A percentile compares a stretch with the other conserved stretches of the same genome.
phyloP scores from a whole-genome alignment of 345 rosid species.

The Gossypium stocksii region DNA sequence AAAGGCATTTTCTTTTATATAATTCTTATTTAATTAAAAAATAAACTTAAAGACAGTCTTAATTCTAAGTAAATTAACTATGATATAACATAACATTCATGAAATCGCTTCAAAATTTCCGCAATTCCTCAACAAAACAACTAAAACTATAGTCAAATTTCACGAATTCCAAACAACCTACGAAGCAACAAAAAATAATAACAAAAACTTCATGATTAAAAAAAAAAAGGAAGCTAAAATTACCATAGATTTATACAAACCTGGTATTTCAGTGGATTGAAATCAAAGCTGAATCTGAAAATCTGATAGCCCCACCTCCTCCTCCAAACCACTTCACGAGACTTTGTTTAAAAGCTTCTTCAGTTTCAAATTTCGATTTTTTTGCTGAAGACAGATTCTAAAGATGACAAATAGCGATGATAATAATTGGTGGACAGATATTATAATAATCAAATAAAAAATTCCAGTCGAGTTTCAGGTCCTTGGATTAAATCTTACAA shows the following conservation, averaged over 20 bases:
- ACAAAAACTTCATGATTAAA: not conserved
- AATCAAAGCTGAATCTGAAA: constrained; percentile 17
- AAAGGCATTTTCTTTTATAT: not conserved
- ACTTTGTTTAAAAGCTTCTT: not conserved
- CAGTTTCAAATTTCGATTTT: not conserved
- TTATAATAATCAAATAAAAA: not conserved
- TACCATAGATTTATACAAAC: constrained; percentile 10
- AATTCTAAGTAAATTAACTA: not conserved
- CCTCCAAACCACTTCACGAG: not conserved
- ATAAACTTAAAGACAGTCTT: not conserved
- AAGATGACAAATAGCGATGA: not conserved
- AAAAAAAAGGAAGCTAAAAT: not conserved
- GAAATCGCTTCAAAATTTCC: not conserved
- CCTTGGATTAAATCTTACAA: constrained; percentile 22
- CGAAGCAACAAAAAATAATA: not conserved
- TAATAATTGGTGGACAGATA: constrained; percentile 12
- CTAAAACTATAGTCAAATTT: not conserved
- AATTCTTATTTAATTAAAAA: not conserved
- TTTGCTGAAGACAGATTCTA: not conserved
- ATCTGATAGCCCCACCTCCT: not conserved
- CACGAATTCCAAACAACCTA: not conserved
- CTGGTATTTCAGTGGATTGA: constrained; percentile 17
- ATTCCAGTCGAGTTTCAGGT: constrained; percentile 11
- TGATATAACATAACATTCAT: not conserved
- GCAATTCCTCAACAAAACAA: not conserved